These are phyloP conservation scores for Otatea glauca DNA, from an alignment of 176 grass and related monocot species.

Conservation along the genomic window DNA sequence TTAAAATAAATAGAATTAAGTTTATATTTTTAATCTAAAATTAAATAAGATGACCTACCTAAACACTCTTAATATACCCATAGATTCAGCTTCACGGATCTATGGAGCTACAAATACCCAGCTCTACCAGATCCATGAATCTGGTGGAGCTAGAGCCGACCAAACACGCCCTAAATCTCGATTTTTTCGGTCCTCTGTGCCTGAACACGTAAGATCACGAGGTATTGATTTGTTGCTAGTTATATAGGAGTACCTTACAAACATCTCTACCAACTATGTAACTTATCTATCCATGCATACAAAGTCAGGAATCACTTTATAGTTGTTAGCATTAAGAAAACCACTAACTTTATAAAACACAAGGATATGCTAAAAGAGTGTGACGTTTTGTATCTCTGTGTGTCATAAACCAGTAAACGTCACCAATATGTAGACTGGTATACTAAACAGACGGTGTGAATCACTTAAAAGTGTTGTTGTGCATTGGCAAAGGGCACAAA, in stretches of 20 bases:
- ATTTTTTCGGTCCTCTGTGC: not conserved
- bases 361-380: not conserved
- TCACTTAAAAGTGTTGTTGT: not conserved
- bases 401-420: not conserved
- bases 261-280: not conserved
- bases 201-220: not conserved
- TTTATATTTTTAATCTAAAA: too few species aligned
- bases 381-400: not conserved
- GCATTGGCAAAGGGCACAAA: not conserved
- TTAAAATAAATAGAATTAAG: too few species aligned
- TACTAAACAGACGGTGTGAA: too few species aligned
- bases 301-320: not conserved
- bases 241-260: not conserved
- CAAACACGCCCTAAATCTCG: not conserved
- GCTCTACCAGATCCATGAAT: too few species aligned
- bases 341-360: not conserved
- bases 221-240: not conserved
- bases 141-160: too few species aligned
- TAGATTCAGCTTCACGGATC: too few species aligned
- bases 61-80: too few species aligned
- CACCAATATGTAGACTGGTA: not conserved
- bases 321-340: not conserved
- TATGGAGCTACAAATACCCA: too few species aligned
- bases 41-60: too few species aligned
- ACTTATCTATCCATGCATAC: not conserved